A percentile compares a stretch with the other conserved stretches of the same genome.
Conservation (phyloP, 169 alveolate genomes). For the Cryptosporidium viatorum region DNA sequence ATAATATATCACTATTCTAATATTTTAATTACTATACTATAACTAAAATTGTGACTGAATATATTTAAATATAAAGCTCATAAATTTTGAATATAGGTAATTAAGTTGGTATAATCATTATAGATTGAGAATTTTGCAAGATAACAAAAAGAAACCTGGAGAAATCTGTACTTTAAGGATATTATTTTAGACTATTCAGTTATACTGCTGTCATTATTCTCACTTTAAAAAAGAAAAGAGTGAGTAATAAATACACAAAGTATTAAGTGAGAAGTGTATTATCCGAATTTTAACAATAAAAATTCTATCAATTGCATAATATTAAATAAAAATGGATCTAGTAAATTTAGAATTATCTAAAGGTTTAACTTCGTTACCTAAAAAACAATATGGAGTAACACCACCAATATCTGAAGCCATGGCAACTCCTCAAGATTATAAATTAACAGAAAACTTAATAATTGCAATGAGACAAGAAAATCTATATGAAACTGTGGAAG, state of each 20-base stretch:
- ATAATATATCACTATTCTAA: too few species aligned
- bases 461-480: conserved; percentile 83
- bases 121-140: background rate
- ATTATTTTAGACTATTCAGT: background rate
- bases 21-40: too few species aligned
- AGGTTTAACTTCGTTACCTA: conserved; percentile 29
- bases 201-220: background rate
- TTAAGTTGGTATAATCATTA: background rate
- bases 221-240: too few species aligned
- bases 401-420: conserved; percentile 73
- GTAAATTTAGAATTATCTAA: conserved; percentile 55
- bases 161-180: background rate
- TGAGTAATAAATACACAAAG: too few species aligned
- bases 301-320: too few species aligned
- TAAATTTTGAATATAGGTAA: background rate
- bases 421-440: conserved; percentile 85
- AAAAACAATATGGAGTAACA: conserved; percentile 55
- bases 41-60: too few species aligned
- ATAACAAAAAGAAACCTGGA: background rate
- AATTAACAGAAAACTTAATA: conserved; percentile 83
- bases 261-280: background rate
- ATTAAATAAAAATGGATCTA: conserved; percentile 25
- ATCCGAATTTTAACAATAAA: too few species aligned
- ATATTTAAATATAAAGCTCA: background rate
- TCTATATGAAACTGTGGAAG: conserved; percentile 91